A percentile compares a stretch with the other conserved stretches of the same genome.
These are phyloP conservation scores for Macrocybe gigantea DNA, from an alignment of 768 basidiomycete species.

Conservation along the genomic window DNA sequence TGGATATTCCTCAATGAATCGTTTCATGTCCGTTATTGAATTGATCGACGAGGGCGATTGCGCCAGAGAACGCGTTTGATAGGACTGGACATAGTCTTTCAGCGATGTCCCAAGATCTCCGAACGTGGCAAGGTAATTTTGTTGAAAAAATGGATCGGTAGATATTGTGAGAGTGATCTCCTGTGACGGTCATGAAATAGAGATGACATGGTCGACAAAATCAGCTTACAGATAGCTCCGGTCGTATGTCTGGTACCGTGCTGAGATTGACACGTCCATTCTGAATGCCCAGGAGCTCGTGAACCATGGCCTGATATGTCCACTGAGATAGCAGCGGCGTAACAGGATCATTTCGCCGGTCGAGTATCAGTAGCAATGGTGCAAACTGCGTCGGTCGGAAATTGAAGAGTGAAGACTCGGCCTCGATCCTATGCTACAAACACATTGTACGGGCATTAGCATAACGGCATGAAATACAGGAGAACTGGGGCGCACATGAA, in stretches of 20 bases:
- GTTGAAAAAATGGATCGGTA: constrained; percentile 92
- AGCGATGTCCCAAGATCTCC: constrained; percentile 92
- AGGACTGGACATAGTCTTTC: constrained; percentile 90
- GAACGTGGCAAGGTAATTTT: constrained; percentile 87
- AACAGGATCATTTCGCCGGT: constrained; percentile 94
- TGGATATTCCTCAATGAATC: constrained; percentile 95
- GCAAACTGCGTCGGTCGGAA: constrained; percentile 86
- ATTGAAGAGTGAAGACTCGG: constrained; percentile 83
- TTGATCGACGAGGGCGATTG: constrained; percentile 79
- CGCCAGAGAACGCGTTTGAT: constrained; percentile 77
- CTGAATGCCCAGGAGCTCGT: constrained; percentile 88
- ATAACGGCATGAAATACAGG: neutral
- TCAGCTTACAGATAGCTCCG: constrained; percentile 72
- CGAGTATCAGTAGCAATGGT: constrained; percentile 86
- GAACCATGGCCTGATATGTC: constrained; percentile 99
- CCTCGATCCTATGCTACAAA: constrained; percentile 68
- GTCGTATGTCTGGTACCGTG: constrained; percentile 76
- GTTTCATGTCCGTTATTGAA: constrained; percentile 95
- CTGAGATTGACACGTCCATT: constrained; percentile 89
- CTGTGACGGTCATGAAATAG: constrained; percentile 30
- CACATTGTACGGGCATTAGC: neutral
- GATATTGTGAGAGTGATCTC: constrained; percentile 90
- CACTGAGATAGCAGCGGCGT: constrained; percentile 95
- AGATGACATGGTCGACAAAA: neutral
- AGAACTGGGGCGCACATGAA: constrained; percentile 52